Percentiles rank a stretch among this genome's conserved stretches.
phyloP scores from a whole-genome alignment of 306 rosid species.

The Dicorynia guianensis region DNA sequence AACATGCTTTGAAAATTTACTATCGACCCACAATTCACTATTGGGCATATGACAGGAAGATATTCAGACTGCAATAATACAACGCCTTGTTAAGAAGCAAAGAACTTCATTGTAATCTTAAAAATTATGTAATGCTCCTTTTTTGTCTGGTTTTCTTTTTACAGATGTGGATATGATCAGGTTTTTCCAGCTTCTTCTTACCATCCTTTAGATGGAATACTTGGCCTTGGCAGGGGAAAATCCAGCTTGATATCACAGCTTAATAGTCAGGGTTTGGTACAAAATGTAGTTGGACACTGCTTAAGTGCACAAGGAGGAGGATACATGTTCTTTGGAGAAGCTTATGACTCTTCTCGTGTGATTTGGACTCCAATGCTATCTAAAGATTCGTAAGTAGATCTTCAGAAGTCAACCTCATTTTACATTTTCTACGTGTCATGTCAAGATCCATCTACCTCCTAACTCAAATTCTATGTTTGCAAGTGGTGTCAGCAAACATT shows the following conservation, averaged over 20 bases:
- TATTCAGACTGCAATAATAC: neutral
- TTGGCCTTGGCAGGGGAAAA: constrained; percentile 91
- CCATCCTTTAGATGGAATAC: constrained; percentile 84
- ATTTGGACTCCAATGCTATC: constrained; percentile 75
- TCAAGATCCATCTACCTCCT: constrained; percentile 1
- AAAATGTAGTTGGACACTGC: constrained; percentile 87
- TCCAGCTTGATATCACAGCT: constrained; percentile 84
- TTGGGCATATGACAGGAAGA: neutral
- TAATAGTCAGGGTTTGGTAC: constrained; percentile 63
- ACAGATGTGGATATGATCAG: constrained; percentile 95
- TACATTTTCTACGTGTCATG: constrained; percentile 10
- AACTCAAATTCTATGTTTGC: constrained; percentile 32
- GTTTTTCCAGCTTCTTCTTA: constrained; percentile 58
- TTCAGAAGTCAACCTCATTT: constrained; percentile 28
- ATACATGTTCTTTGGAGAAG: constrained; percentile 82
- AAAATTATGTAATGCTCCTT: neutral
- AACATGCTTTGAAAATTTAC: constrained; percentile 6
- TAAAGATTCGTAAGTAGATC: constrained; percentile 59
- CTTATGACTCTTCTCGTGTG: constrained; percentile 61
- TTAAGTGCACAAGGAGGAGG: constrained; percentile 87
- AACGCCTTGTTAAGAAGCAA: no score
- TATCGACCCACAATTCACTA: neutral
- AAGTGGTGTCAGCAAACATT: constrained; percentile 69
- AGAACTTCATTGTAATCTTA: no score
- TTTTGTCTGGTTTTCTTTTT: constrained; percentile 23